These are phyloP conservation scores for Penicillium paradoxum DNA, from an alignment of 495 filamentous ascomycete species.

Conservation along the genomic window DNA sequence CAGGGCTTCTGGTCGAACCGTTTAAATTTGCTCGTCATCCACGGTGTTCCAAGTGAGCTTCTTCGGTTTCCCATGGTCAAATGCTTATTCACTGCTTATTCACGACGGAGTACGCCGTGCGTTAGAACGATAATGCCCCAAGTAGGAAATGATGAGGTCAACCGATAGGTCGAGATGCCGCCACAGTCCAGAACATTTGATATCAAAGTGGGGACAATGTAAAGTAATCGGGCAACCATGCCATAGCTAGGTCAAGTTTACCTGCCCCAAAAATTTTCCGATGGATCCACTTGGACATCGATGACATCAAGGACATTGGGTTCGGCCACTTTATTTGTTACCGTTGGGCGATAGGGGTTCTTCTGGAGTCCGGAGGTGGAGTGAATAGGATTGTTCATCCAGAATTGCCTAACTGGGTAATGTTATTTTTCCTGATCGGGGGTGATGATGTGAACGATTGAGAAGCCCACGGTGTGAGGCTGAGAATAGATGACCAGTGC, in stretches of 20 bases:
- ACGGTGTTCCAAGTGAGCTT: background rate
- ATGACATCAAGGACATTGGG: conserved; percentile 1
- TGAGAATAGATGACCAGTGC: no score
- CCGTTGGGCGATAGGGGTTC: background rate
- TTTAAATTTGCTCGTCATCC: background rate
- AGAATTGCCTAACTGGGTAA: background rate
- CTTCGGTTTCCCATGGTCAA: background rate
- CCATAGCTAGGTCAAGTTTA: background rate
- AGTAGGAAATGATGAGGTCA: background rate
- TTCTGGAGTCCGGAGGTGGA: no score
- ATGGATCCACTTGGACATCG: background rate
- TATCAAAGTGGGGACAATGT: background rate
- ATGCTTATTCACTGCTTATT: background rate
- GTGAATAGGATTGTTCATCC: background rate
- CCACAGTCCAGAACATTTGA: background rate
- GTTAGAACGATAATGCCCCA: background rate
- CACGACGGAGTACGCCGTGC: background rate
- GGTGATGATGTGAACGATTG: background rate
- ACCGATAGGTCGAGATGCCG: background rate
- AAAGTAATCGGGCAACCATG: conserved; percentile 1
- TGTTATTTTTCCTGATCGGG: background rate
- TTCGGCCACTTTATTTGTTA: background rate
- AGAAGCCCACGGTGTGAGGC: background rate
- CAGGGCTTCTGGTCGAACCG: background rate
- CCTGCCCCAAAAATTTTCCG: background rate